Base-by-base conservation (phyloP, 139 green algal genomes). In the Pseudopediastrum boryanum region DNA sequence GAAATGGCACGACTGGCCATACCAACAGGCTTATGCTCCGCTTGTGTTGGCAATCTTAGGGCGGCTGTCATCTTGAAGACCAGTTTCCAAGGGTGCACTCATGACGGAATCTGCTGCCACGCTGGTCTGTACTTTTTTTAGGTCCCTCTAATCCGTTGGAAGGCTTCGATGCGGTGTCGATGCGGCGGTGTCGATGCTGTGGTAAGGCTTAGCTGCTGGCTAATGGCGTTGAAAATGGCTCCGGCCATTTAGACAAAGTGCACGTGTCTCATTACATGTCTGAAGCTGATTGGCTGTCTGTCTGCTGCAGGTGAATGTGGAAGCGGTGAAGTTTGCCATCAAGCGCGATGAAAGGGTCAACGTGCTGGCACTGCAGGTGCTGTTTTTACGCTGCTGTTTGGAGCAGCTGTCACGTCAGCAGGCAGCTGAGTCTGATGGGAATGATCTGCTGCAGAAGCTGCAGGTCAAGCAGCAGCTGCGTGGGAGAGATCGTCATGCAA, bases 401-500 rank as follows among this genome's bases (percentile, higher is more conserved):
- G 74, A 80, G 48, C 2, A 8, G 10, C 41, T 80, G 8, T 64
- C 42, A 10, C 44, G 46, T 19, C 61, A 71, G 56, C 43, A 64
- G 58, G 23, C 59, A 4, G 33, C 39, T 4, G 39, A 41, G n/a
- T 27, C 19, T 16, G 59, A 19, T 12, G 43, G 27, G 5, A 62
- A 80, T 41, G 74, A 80, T 61, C 39, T 38, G 19, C 29, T 80
- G 61, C 46, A 74, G 54, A 75, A 29, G 43, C 38, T 72, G 21
- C 38, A n/a, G 43, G 74, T 48, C 21, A 64, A 64, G 25, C 74
- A 80, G 46, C 44, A 73, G 43, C 27, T 80, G 33, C 43, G 61
- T 42, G 61, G 74, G 31, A 44, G 46, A 33, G 29, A 74, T 8
- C 42, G 43, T 27, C 65, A 59, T 16, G 42, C 42, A 33, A 38